Conservation (phyloP, 345 rosid genomes). For the Conringia planisiliqua region DNA sequence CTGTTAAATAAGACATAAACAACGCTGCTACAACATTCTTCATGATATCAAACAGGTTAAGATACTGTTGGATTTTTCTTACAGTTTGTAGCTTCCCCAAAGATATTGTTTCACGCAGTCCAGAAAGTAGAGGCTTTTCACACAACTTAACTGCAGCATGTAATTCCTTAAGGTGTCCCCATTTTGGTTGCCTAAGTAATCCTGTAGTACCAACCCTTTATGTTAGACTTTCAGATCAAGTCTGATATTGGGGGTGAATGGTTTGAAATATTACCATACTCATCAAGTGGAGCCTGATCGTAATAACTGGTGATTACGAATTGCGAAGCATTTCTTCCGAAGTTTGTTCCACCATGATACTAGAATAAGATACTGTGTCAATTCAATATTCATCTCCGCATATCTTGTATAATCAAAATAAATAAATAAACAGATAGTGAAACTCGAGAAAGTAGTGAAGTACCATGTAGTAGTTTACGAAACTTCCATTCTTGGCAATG, state of each 20-base stretch:
- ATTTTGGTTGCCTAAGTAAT: conserved; percentile 66
- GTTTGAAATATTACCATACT: conserved; percentile 53
- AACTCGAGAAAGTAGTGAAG: not conserved
- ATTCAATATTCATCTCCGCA: not conserved
- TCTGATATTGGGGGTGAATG: not conserved
- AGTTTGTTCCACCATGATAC: conserved; percentile 95
- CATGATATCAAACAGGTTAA: not conserved
- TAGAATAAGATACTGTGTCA: conserved; percentile 21
- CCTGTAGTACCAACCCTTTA: conserved; percentile 38
- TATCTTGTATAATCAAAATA: not conserved
- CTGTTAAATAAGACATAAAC: conserved; percentile 33
- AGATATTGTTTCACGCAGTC: conserved; percentile 28
- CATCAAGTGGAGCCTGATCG: conserved; percentile 83
- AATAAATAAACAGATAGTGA: not conserved
- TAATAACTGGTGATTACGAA: conserved; percentile 61
- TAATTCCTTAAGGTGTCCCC: conserved; percentile 75
- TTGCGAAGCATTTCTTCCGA: conserved; percentile 61
- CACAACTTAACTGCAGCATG: conserved; percentile 63
- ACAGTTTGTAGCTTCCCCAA: conserved; percentile 61
- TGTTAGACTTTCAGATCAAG: conserved; percentile 3
- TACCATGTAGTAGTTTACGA: conserved; percentile 90
- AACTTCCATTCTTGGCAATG: conserved; percentile 77
- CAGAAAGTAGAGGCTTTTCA: conserved; percentile 51
- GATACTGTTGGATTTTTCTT: conserved; percentile 27
- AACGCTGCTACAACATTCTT: conserved; percentile 2